Percentiles rank a stretch among this genome's conserved stretches.
phyloP scores from a whole-genome alignment of 176 grass and related monocot species.

The Avena insularis region DNA sequence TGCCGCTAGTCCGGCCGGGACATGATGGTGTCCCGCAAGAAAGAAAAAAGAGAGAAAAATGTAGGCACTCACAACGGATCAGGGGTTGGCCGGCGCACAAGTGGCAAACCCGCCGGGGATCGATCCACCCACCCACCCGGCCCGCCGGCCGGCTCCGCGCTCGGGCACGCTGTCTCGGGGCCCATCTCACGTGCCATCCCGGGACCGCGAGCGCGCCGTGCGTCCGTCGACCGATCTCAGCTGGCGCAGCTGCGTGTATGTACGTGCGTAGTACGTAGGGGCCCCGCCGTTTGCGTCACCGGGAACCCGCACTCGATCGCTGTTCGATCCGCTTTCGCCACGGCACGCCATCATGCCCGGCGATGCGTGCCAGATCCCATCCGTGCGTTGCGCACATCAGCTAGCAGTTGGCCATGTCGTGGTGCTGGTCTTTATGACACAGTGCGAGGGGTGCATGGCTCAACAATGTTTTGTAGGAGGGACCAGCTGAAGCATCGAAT shows the following conservation, averaged over 20 bases:
- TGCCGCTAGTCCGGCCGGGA: background rate
- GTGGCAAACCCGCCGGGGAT: background rate
- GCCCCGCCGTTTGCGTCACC: conserved; percentile 34
- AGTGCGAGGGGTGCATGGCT: background rate
- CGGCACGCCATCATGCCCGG: background rate
- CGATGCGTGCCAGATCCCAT: conserved; percentile 22
- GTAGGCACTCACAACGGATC: background rate
- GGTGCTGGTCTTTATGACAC: conserved; percentile 22
- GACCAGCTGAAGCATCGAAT: too few relatives aligned
- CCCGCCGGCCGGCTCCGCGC: background rate
- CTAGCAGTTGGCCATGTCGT: background rate
- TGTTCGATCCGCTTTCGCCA: background rate
- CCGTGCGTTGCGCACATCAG: conserved; percentile 5
- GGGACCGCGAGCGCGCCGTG: conserved; percentile 11
- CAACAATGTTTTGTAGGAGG: too few relatives aligned
- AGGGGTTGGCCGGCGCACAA: background rate
- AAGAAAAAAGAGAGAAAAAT: background rate
- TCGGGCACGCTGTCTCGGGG: conserved; percentile 3
- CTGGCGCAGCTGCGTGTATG: background rate
- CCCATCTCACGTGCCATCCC: conserved; percentile 48
- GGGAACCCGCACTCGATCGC: conserved; percentile 13
- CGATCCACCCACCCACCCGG: background rate
- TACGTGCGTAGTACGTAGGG: background rate
- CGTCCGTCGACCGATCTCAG: background rate
- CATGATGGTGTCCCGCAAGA: background rate